Evolutionary conservation across 495 filamentous ascomycete genomes (phyloP).

Genomic region (Aspergillus asperescens): DNA sequence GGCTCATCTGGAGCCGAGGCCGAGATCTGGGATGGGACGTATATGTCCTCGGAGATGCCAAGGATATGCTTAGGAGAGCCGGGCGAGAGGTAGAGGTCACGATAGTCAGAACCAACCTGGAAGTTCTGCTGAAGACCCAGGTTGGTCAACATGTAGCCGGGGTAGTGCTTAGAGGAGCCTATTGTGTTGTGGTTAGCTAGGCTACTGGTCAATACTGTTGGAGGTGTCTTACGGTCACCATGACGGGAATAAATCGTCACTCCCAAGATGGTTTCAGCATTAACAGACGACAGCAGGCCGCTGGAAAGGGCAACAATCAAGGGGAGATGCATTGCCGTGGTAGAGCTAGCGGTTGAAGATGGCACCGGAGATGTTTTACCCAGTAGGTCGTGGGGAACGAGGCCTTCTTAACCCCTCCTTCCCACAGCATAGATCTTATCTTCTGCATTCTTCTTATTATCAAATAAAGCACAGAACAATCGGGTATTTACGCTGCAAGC

Average conservation of each 20-base stretch:
- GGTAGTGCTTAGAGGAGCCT: constrained; percentile 33
- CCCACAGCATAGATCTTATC: too few species aligned
- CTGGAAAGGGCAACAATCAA: too few species aligned
- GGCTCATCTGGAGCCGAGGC: constrained; percentile 49
- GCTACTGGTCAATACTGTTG: not conserved
- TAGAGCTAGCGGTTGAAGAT: too few species aligned
- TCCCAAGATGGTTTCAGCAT: constrained; percentile 52
- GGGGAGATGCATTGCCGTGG: too few species aligned
- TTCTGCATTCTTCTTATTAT: too few species aligned
- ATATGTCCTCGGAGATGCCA: constrained; percentile 47
- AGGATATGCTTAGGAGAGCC: constrained; percentile 41
- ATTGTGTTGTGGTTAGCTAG: not conserved
- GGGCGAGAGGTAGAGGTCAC: constrained; percentile 50
- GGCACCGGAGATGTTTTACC: too few species aligned
- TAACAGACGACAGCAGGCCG: too few species aligned
- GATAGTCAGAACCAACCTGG: constrained; percentile 53
- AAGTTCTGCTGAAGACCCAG: constrained; percentile 54
- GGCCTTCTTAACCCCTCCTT: too few species aligned
- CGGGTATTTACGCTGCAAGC: too few species aligned
- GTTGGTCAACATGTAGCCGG: constrained; percentile 44
- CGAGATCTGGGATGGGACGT: constrained; percentile 49
- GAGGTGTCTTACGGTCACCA: constrained; percentile 41
- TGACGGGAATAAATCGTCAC: constrained; percentile 52
- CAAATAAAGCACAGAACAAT: too few species aligned
- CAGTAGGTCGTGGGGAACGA: too few species aligned